Conservation (phyloP, 495 filamentous ascomycete genomes). For the Xylaria grammica region DNA sequence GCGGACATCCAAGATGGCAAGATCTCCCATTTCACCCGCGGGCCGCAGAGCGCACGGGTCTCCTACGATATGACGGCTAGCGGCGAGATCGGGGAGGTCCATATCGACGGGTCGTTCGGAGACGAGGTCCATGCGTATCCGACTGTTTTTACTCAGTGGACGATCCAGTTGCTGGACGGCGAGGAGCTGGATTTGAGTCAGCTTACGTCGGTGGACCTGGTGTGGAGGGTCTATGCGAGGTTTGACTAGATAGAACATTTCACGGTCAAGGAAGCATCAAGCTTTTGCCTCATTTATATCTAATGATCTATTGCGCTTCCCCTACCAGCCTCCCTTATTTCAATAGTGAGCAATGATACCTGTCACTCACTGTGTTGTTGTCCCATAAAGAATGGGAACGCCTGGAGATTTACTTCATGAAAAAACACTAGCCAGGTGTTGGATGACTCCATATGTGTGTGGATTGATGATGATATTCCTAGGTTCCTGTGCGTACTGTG, state of each 20-base stretch:
- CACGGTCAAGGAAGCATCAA: too few species aligned
- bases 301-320: too few species aligned
- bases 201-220: neutral
- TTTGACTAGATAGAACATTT: neutral
- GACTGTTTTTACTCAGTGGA: neutral
- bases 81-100: neutral
- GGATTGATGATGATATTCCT: too few species aligned
- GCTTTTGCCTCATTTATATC: too few species aligned
- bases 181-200: neutral
- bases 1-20: neutral
- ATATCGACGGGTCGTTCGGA: neutral
- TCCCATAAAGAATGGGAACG: too few species aligned
- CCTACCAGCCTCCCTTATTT: too few species aligned
- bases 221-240: neutral
- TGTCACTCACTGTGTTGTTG: too few species aligned
- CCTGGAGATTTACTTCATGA: too few species aligned
- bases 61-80: neutral
- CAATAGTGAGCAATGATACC: too few species aligned
- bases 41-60: conserved; percentile 1
- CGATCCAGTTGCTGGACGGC: neutral
- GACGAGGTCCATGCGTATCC: neutral
- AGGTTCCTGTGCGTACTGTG: too few species aligned
- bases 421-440: too few species aligned
- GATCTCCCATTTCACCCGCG: neutral
- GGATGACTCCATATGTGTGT: too few species aligned